Base-by-base conservation (phyloP, 208 protist species). In the Acanthamoeba lenticulata region DNA sequence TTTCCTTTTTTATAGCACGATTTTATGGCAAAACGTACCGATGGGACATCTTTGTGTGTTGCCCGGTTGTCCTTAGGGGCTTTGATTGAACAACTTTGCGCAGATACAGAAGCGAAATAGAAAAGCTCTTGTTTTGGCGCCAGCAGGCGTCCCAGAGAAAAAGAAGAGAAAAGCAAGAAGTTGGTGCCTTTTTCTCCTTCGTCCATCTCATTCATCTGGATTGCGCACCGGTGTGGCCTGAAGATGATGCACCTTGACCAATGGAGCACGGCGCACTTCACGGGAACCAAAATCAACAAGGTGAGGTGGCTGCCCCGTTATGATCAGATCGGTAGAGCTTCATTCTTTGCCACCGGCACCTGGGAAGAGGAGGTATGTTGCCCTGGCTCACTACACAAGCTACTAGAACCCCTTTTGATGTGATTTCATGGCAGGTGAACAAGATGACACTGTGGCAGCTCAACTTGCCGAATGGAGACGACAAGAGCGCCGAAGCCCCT, bases 281-380 rank as follows among this genome's bases (percentile, higher is more conserved):
- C 72, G 21, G 72, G 72, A n/a, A 83, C 72, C 34, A 83, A 83
- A 38, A 83, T 83, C 40, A 83, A 83, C 36, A 83, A 83, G 24
- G 72, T 83, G 27, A 32, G 72, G 17, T 83, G 72, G 72, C 34
- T 83, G 40, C 72, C 72, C 11, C 72, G 72, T 15, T 83, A 83
- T 49, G 72, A 83, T 32, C 72, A 42, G 29, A 83, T 83, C 40
- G 72, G 72, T 52, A 32, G 72, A 17, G 72, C 72, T 49, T 52
- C 72, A 11, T 83, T 52, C 40, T 83, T 83, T 38, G 13, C 42
- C 24, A 83, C 72, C 40, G 72, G 72, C 24, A 83, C 72, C 45
- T 83, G 72, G 72, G 40, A 83, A n/a, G 72, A 83, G 32, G 40
- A 45, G 72, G 72, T 83, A 52, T n/a, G 57, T 67, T 7, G 24